Evolutionary conservation across 108 stramenopile genomes (phyloP).

Genomic region (Fragilaria crotonensis): DNA sequence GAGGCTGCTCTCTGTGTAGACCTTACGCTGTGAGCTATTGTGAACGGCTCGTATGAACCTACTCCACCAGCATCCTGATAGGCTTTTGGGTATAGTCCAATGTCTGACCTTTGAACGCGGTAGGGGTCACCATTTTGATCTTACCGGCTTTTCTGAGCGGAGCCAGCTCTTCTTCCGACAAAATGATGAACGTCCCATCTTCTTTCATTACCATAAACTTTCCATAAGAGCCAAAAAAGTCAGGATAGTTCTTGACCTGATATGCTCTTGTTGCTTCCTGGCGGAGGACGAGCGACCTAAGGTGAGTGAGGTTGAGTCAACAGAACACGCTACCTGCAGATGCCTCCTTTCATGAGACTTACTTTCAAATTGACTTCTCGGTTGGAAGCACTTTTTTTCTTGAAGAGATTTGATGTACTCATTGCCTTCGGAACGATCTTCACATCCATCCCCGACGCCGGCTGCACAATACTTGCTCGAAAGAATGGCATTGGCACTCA

Average conservation of each 20-base stretch:
- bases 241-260: constrained; percentile 86
- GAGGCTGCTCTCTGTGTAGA: too few relatives aligned
- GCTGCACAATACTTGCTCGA: constrained; percentile 53
- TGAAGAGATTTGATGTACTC: constrained; percentile 61
- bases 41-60: neutral
- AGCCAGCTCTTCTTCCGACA: constrained; percentile 41
- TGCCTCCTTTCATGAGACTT: too few relatives aligned
- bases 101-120: constrained; percentile 54
- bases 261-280: constrained; percentile 24
- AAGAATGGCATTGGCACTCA: constrained; percentile 22
- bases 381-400: constrained; percentile 52
- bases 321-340: too few relatives aligned
- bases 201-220: constrained; percentile 61
- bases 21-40: neutral
- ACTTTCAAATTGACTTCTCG: constrained; percentile 54
- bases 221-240: constrained; percentile 48
- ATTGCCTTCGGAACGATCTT: constrained; percentile 64
- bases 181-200: constrained; percentile 61
- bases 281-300: neutral
- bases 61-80: constrained; percentile 56
- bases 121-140: constrained; percentile 51
- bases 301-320: neutral
- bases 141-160: constrained; percentile 38
- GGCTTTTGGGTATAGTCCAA: constrained; percentile 80
- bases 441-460: constrained; percentile 70